Evolutionary conservation across 495 filamentous ascomycete genomes (phyloP), one percentile per base, ranked within the genome.

Genomic region (Neurospora sp.): DNA sequence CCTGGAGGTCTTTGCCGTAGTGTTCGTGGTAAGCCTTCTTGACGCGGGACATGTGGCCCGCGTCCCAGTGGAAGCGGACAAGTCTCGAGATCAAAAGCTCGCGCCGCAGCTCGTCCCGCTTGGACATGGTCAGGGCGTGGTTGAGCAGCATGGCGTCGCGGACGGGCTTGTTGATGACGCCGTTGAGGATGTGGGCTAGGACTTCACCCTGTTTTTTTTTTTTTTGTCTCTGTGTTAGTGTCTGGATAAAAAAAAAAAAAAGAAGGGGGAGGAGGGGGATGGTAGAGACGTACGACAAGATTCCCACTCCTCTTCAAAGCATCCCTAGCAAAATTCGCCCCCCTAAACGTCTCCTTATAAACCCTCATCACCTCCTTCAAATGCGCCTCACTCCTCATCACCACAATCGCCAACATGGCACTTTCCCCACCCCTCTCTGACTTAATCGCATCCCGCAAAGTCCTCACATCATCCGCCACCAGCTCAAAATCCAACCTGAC

Each of bases 151-250:
- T 88, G 6, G 95, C 93, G 80, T 99, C 96, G 70, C 96, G 94
- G 74, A 97, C 91, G 41, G 96, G 94, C 68, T 92, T 91, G 83
- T 99, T 98, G 82, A 98, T 94, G 48, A 95, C 90, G 77, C 96
- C 96, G 82, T 97, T 97, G 78, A 99, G 92, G 74, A 98, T 92
- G 82, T 99, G 96, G 14, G 95, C 93, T 31, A 99, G 89, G 22
- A 96, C 89, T 83, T 99, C 96, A 68, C 96, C 96, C 96, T 98
- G 76, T 42, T 40, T 1, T 16, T 27, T 27, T 16, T 27, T 27
- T 16, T 35, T 35, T 35, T 35, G 31, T 35, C 10, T 9, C 1
- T 16, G 12, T 1, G 69, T 75, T 48, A 74, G 75, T 27, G 18
- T 39, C 4, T n/a, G 22, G n/a, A 3, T 9, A 27, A 70, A 16